Percentiles rank a stretch among this genome's conserved stretches.
Evolutionary conservation across 2,329 filamentous ascomycete species (phyloP).

Genomic region (Septoria linicola): DNA sequence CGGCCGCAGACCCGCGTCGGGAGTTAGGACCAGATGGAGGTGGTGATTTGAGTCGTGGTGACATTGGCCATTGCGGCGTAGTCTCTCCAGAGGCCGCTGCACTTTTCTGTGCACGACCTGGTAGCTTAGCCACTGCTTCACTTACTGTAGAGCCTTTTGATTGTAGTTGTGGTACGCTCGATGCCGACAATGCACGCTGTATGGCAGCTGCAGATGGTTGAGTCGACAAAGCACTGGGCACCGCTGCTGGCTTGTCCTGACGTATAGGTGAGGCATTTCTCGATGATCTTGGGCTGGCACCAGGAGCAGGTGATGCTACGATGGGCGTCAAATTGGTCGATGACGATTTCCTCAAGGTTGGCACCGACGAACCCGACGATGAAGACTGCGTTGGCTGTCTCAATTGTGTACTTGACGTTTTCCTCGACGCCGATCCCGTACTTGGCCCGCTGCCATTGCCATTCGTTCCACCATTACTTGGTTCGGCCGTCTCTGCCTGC

Average conservation of each 20-base stretch:
- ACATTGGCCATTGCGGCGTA: slow-evolving; percentile 71
- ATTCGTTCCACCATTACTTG: slow-evolving; percentile 25
- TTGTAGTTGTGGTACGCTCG: slow-evolving; percentile 65
- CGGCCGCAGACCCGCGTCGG: slow-evolving; percentile 43
- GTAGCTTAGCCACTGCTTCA: slow-evolving; percentile 62
- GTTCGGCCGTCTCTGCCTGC: slow-evolving; percentile 41
- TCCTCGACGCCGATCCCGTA: slow-evolving; percentile 17
- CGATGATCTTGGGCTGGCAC: slow-evolving; percentile 47
- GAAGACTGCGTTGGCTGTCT: slow-evolving; percentile 14
- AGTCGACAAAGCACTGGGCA: slow-evolving; percentile 41
- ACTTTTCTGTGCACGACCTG: slow-evolving; percentile 61
- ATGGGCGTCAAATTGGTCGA: slow-evolving; percentile 33
- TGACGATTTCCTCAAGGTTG: slow-evolving; percentile 31
- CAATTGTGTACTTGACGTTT: slow-evolving; percentile 16
- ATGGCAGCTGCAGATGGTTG: slow-evolving; percentile 62
- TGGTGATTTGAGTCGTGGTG: slow-evolving; percentile 71
- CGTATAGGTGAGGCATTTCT: slow-evolving; percentile 50
- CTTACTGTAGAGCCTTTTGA: slow-evolving; percentile 49
- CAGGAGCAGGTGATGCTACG: slow-evolving; percentile 37
- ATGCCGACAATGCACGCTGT: slow-evolving; percentile 66
- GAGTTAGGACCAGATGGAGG: slow-evolving; percentile 56
- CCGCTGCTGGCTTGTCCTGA: slow-evolving; percentile 44
- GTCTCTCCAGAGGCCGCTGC: slow-evolving; percentile 46
- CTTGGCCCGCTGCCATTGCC: slow-evolving; percentile 13
- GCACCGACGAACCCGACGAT: slow-evolving; percentile 17